Percentiles rank a stretch among this genome's conserved stretches.
These are phyloP conservation scores for Aaosphaeria pasadenensis DNA, from an alignment of 2,329 filamentous ascomycete species.

Conservation along the genomic window DNA sequence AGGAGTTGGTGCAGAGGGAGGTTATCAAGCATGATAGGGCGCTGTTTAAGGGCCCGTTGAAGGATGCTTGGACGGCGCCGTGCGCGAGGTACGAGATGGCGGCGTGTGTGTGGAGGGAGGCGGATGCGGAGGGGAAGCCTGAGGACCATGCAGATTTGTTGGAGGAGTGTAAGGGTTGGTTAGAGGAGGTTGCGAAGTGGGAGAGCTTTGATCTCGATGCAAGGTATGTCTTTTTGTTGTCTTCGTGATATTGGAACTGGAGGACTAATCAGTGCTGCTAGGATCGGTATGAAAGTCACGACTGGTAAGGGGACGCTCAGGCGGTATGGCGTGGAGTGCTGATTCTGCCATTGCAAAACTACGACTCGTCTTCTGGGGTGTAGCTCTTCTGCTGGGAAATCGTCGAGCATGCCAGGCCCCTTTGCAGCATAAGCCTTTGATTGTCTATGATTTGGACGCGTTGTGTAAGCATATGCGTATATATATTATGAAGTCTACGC, in stretches of 20 bases:
- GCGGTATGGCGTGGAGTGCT: slow-evolving; percentile 20
- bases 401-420: no score
- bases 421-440: no score
- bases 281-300: slow-evolving; percentile 68
- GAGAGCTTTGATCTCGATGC: slow-evolving; percentile 72
- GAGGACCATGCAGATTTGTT: slow-evolving; percentile 46
- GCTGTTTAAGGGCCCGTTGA: slow-evolving; percentile 57
- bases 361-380: no score
- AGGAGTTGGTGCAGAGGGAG: slow-evolving; percentile 57
- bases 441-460: no score
- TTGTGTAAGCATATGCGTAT: no score
- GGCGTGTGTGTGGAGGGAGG: slow-evolving; percentile 73
- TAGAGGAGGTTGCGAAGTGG: slow-evolving; percentile 68
- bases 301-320: slow-evolving; percentile 64
- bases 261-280: slow-evolving; percentile 8
- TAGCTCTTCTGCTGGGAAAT: no score
- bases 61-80: slow-evolving; percentile 70
- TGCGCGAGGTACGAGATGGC: slow-evolving; percentile 84
- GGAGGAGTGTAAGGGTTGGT: slow-evolving; percentile 60
- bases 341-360: neutral
- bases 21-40: slow-evolving; percentile 59
- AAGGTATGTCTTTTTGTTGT: slow-evolving; percentile 39
- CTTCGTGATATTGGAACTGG: neutral
- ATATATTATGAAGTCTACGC: no score
- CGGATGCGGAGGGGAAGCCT: slow-evolving; percentile 36